Evolutionary conservation across 306 rosid species (phyloP).

Genomic region (Carpinus viminea): DNA sequence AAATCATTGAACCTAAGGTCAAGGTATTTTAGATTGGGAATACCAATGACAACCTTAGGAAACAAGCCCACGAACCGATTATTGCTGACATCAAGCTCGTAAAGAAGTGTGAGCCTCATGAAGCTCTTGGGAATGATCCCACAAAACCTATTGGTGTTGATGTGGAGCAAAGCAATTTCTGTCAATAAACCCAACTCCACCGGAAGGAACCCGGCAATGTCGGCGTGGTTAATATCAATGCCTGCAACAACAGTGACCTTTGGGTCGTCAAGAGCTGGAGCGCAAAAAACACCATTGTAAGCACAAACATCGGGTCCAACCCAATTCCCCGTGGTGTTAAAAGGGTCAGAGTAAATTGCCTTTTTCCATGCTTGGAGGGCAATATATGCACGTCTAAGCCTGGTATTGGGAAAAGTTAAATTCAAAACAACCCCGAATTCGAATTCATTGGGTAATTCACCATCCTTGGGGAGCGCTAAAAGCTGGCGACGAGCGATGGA

Average conservation of each 20-base stretch:
- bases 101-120: constrained; percentile 40
- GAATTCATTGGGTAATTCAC: constrained; percentile 43
- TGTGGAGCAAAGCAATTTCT: constrained; percentile 65
- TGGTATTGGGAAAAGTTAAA: constrained; percentile 27
- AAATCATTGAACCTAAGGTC: constrained; percentile 71
- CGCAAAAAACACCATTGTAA: constrained; percentile 66
- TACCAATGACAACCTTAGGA: constrained; percentile 43
- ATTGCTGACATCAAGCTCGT: constrained; percentile 72
- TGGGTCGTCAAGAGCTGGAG: constrained; percentile 48
- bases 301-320: constrained; percentile 67
- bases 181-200: constrained; percentile 57
- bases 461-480: constrained; percentile 30
- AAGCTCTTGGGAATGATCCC: constrained; percentile 66
- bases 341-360: constrained; percentile 72
- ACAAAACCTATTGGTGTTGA: constrained; percentile 76
- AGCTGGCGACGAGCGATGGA: constrained; percentile 62
- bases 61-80: constrained; percentile 79
- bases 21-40: constrained; percentile 44
- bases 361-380: constrained; percentile 71
- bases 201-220: constrained; percentile 78
- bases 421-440: constrained; percentile 7
- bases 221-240: constrained; percentile 72
- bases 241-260: constrained; percentile 65
- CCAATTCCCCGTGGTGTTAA: constrained; percentile 59
- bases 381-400: constrained; percentile 60